These are phyloP conservation scores for Naganishia sp. DNA, from an alignment of 1,284 basidiomycete species.

Conservation along the genomic window DNA sequence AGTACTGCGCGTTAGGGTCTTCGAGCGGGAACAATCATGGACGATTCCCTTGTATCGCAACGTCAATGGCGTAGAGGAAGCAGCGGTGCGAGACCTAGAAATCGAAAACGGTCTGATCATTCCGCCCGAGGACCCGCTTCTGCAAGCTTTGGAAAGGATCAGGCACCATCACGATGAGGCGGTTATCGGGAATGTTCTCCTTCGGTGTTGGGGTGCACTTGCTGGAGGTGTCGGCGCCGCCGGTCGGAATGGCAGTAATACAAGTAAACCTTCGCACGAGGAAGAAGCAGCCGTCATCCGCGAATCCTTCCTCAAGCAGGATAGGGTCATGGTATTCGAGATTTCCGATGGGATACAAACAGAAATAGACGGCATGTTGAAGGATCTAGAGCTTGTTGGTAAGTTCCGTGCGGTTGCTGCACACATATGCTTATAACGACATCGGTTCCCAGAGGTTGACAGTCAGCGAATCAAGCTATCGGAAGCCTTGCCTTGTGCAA, in stretches of 20 bases:
- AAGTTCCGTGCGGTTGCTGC: background rate
- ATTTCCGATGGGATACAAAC: slow-evolving; percentile 17
- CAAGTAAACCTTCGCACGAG: background rate
- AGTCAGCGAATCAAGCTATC: slow-evolving; percentile 3
- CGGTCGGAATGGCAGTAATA: background rate
- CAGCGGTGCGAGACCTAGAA: background rate
- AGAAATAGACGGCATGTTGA: background rate
- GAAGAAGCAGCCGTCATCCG: background rate
- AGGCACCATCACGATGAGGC: slow-evolving; percentile 9
- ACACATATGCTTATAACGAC: background rate
- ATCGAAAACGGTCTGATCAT: slow-evolving; percentile 3
- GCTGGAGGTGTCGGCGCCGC: background rate
- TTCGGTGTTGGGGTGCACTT: slow-evolving; percentile 14
- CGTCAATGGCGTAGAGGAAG: background rate
- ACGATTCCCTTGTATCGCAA: slow-evolving; percentile 3
- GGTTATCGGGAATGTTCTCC: background rate
- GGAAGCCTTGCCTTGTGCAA: slow-evolving; percentile 1
- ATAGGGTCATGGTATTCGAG: slow-evolving; percentile 12
- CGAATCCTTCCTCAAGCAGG: background rate
- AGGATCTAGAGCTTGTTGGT: slow-evolving; percentile 4
- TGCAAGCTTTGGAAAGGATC: slow-evolving; percentile 1
- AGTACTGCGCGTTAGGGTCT: background rate
- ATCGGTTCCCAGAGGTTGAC: background rate
- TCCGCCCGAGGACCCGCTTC: slow-evolving; percentile 13
- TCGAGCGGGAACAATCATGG: slow-evolving; percentile 1